Base-by-base conservation (phyloP, 1,284 basidiomycete species). In the Stereum hirsutum region DNA sequence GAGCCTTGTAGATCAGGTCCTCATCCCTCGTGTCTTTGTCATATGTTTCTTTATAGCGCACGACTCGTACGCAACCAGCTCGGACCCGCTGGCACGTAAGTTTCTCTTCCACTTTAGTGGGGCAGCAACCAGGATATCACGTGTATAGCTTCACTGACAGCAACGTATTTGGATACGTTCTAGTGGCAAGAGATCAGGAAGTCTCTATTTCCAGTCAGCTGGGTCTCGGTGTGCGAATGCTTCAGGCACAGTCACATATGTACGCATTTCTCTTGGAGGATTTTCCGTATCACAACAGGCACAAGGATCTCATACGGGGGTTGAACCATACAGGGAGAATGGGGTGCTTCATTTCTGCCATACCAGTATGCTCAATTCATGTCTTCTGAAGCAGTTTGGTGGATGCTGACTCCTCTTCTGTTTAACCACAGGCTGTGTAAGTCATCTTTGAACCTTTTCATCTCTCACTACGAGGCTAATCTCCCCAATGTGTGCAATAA, bases 201-300 rank as follows among this genome's bases (percentile, higher is more conserved):
- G 69, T 80, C n/a, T 65, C 76, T 50, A 63, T 84, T 10, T 61
- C 72, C 1, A 58, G 63, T 1, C 82, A 85, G 56, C 64, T 89
- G 46, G 62, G 66, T 25, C 72, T 82, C 23, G 88, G 87, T 10
- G 74, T 85, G 25, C 68, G 88, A 10, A 65, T 87, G 43, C 65
- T 90, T 3, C 87, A 90, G 59, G 74, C 79, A 0, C 84, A 89
- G 60, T 65, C 76, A 11, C 85, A 88, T 54, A 64, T 56, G 52
- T 53, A 50, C 30, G 59, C 49, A n/a, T n/a, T n/a, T n/a, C n/a
- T n/a, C 20, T 30, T 40, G 15, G 34, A 12, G 6, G 11, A 5
- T 34, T n/a, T n/a, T n/a, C n/a, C n/a, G n/a, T n/a, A n/a, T n/a
- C n/a, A n/a, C n/a, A n/a, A n/a, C n/a, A n/a, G n/a, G n/a, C n/a